These are phyloP conservation scores for Crepidotus sp. DNA, from an alignment of 1,284 basidiomycete species.

Conservation along the genomic window DNA sequence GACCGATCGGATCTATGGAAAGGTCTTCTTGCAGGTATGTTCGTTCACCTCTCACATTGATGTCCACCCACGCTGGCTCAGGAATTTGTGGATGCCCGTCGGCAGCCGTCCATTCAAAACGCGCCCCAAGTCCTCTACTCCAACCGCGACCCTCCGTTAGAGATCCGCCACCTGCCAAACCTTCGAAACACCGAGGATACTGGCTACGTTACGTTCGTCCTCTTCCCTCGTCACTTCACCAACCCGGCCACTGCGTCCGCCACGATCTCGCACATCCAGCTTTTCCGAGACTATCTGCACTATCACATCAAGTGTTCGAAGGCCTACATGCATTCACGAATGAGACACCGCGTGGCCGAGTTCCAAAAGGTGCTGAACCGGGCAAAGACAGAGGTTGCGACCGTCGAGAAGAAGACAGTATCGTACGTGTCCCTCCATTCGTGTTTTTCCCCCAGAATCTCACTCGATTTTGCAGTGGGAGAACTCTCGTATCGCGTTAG, in stretches of 20 bases:
- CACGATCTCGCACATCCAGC: slow-evolving; percentile 93
- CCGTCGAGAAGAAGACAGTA: slow-evolving; percentile 86
- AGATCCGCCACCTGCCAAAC: slow-evolving; percentile 83
- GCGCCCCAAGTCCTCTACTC: slow-evolving; percentile 98
- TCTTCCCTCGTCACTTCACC: slow-evolving; percentile 93
- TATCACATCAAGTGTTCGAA: slow-evolving; percentile 99
- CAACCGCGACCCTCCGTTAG: slow-evolving; percentile 90
- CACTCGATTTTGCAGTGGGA: slow-evolving; percentile 9
- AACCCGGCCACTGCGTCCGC: slow-evolving; percentile 65
- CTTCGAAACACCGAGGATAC: slow-evolving; percentile 83
- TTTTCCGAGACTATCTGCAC: slow-evolving; percentile 97
- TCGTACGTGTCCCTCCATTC: slow-evolving; percentile 44
- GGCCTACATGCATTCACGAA: slow-evolving; percentile 98
- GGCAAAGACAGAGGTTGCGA: slow-evolving; percentile 89
- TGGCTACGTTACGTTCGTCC: slow-evolving; percentile 97
- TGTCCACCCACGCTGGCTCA: slow-evolving; percentile 25
- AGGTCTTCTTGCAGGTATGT: slow-evolving; percentile 89
- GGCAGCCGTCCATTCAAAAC: slow-evolving; percentile 88
- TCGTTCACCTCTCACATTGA: background rate
- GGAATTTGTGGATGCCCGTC: slow-evolving; percentile 98
- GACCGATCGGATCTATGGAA: slow-evolving; percentile 94
- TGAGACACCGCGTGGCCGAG: slow-evolving; percentile 91
- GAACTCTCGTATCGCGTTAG: slow-evolving; percentile 17
- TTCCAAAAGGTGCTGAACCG: slow-evolving; percentile 98
- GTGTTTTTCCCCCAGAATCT: background rate